phyloP scores from a whole-genome alignment of 2,329 filamentous ascomycete genomes.

The Didymella exigua region DNA sequence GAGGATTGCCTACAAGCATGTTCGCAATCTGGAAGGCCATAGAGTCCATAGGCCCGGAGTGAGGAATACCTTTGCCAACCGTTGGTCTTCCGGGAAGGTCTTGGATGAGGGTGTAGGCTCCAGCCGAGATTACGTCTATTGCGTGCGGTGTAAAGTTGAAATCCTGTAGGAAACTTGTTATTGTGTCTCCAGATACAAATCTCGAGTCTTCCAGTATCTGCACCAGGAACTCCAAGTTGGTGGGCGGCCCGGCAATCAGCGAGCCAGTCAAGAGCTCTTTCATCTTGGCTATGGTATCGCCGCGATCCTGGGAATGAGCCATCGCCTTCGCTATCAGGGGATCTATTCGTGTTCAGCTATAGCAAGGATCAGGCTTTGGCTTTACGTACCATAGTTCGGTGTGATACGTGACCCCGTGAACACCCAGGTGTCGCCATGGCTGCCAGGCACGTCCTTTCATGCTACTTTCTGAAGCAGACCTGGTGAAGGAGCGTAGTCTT shows the following conservation, averaged over 20 bases:
- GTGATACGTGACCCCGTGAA: conserved; percentile 62
- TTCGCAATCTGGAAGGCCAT: conserved; percentile 65
- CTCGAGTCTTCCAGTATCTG: conserved; percentile 54
- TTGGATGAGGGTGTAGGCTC: conserved; percentile 64
- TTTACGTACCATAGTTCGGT: conserved; percentile 58
- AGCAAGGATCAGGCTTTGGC: not conserved
- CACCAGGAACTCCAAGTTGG: conserved; percentile 63
- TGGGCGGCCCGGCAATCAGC: conserved; percentile 59
- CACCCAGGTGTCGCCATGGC: conserved; percentile 69
- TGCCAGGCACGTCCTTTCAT: conserved; percentile 57
- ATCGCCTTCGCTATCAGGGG: conserved; percentile 65
- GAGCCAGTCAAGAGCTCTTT: conserved; percentile 52
- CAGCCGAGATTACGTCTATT: conserved; percentile 62
- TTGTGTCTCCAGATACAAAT: conserved; percentile 59
- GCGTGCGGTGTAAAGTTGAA: conserved; percentile 59
- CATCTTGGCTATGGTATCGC: conserved; percentile 54
- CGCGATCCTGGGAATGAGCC: conserved; percentile 54
- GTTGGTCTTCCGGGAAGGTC: conserved; percentile 63
- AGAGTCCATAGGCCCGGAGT: conserved; percentile 66
- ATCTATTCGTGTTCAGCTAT: conserved; percentile 39
- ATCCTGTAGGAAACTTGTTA: conserved; percentile 61
- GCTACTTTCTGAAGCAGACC: conserved; percentile 63
- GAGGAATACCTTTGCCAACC: conserved; percentile 63
- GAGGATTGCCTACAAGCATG: conserved; percentile 62
- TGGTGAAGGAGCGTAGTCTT: conserved; percentile 64